Evolutionary conservation across 1,284 basidiomycete genomes (phyloP), one percentile per base, ranked within the genome.

Genomic region (Rugosomyces carneus): DNA sequence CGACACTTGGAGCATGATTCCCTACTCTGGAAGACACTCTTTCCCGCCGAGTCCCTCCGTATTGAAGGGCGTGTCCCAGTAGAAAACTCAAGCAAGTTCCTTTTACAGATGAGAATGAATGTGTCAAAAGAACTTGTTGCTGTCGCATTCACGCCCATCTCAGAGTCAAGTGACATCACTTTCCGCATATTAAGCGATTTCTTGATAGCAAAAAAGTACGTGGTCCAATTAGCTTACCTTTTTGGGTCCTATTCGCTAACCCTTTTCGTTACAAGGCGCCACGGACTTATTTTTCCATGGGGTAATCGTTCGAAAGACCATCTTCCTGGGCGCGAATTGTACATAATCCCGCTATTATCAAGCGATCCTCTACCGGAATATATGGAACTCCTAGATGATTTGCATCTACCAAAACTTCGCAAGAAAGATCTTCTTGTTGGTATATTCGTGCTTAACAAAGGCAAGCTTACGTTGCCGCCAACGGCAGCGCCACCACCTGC

Each of bases 241-340:
- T 21, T 43, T 36, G 11, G n/a, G n/a, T 45, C 40, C 44, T 34
- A 29, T 42, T 60, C 27, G 56, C 29, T 38, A 43, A 37, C 49
- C 40, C 44, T 15, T 15, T 45, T 23, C 19, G n/a, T 19, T 48
- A 37, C 45, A 61, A 93, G 90, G 48, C 90, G 92, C 18, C 88
- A 93, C 63, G 91, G 85, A 7, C 72, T 93, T 10, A 78, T 89
- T 29, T 89, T 90, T 53, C 92, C 91, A 9, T 93, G 90, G 83
- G 86, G 85, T 3, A 71, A 69, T 44, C 74, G 74, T 24, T 81
- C 81, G 6, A 81, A 84, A 52, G 86, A 90, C 5, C 66, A 78
- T 51, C 76, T 80, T 50, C 85, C 84, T 15, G 89, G 91, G 23
- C 84, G 85, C 52, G 93, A 97, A 61, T 66, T 95, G 26, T 97